Base-by-base conservation (phyloP, 176 grass and related monocot genomes). In the Secale cereale region DNA sequence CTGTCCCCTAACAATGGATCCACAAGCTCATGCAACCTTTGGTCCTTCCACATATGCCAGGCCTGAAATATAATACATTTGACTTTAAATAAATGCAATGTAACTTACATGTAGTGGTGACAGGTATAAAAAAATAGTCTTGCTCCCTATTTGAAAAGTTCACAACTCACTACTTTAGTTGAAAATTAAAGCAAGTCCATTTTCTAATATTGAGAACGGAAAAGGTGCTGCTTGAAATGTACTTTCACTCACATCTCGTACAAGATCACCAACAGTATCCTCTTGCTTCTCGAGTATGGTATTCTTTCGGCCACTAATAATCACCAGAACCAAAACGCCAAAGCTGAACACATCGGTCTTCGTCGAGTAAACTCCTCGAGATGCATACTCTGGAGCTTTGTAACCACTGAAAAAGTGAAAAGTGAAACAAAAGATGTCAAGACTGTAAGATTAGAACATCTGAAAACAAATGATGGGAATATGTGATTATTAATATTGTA, bases 271-370 rank as follows among this genome's bases (percentile, higher is more conserved):
- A 76, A 87, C 43, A 40, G 78, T 77, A 67, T 90, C 81, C 26
- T 70, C 91, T 62, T 39, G 74, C 17, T 62, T n/a, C 12, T 79
- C 30, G 2, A 65, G 12, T 26, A 86, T 74, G 26, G 16, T 78
- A 62, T 90, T 93, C 65, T 75, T 90, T 63, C 59, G 48, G 25
- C 91, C 82, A 17, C 56, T 90, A 2, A 93, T 72, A 27, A 78
- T 90, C 74, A 54, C 88, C 10, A 93, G 81, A 82, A 78, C 59
- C 30, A 79, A 28, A 4, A 93, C 45, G 1, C 88, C 88, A 3
- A 93, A 93, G 66, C 91, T 93, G 43, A 93, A 93, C 5, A 82
- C 91, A 45, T 93, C 88, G 13, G 88, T 87, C 88, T 90, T 93
- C 10, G 82, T 7, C 5, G 88, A 93, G 46, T 90, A 90, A 45